Evolutionary conservation across 495 filamentous ascomycete genomes (phyloP).

Genomic region (Daldinia grandis): DNA sequence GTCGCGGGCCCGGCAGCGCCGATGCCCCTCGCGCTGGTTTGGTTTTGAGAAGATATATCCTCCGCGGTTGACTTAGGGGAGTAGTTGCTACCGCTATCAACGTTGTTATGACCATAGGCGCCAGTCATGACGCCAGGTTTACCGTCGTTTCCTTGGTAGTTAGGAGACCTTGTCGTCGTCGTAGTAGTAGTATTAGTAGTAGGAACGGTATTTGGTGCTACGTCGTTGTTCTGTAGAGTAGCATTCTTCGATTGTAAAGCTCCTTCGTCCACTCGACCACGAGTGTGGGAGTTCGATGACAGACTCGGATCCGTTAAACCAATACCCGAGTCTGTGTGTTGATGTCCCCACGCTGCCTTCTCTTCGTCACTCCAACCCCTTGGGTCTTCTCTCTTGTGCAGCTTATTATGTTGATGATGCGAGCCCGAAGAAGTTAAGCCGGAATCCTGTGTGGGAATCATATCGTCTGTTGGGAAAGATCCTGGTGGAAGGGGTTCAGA

Average conservation of each 20-base stretch:
- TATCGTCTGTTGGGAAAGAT: slow-evolving; percentile 27
- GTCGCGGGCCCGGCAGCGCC: not conserved
- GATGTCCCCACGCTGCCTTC: slow-evolving; percentile 31
- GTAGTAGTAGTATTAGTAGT: no score
- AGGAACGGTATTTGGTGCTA: not conserved
- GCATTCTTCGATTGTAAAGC: slow-evolving; percentile 5
- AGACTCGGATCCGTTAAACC: slow-evolving; percentile 28
- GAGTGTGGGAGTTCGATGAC: not conserved
- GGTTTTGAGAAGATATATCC: not conserved
- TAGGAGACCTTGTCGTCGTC: not conserved
- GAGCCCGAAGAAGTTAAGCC: slow-evolving; percentile 11
- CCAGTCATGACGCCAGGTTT: slow-evolving; percentile 42
- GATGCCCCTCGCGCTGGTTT: not conserved
- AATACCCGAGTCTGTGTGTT: slow-evolving; percentile 47
- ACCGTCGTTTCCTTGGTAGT: not conserved
- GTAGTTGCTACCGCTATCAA: not conserved
- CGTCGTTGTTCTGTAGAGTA: not conserved
- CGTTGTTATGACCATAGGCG: slow-evolving; percentile 26
- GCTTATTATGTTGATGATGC: slow-evolving; percentile 40
- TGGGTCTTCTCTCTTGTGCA: slow-evolving; percentile 46
- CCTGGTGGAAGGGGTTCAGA: slow-evolving; percentile 17
- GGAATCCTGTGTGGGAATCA: slow-evolving; percentile 5
- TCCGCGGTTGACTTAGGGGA: not conserved
- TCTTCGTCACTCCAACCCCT: slow-evolving; percentile 36
- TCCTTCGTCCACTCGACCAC: not conserved